Base-by-base conservation (phyloP, 306 rosid genomes). In the Leucaena leucocephala region DNA sequence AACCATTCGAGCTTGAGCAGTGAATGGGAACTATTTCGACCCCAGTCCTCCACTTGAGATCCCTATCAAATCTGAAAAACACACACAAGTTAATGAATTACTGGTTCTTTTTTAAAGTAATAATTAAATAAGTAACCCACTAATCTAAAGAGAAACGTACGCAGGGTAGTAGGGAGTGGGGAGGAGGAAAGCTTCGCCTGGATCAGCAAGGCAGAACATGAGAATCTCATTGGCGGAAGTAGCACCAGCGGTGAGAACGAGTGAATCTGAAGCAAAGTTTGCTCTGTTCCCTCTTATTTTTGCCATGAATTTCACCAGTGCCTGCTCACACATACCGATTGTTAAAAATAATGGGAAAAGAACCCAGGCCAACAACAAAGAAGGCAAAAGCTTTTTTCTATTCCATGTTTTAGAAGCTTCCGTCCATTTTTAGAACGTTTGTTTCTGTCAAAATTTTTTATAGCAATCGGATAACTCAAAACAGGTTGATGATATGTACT, bases 81-180 rank as follows among this genome's bases (percentile, higher is more conserved):
- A 27, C 35, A 22, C 12, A 39, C 2, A 22, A 14, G 44, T 58
- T 3, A 19, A 19, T 11, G 4, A 15, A 62, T 62, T 34, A 3
- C 2, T 16, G 70, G 46, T 38, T 14, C 27, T 27, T 0, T 57
- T 58, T 22, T 22, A 0, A 9, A 58, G 36, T 22, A 9, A 10
- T 58, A 9, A 55, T 19, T 8, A 55, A 27, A 22, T 10, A 4
- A 59, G 5, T 15, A 3, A 54, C 3, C 9, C 59, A 59, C 4
- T 59, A 4, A 12, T 59, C 16, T 4, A 2, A 59, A 59, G 2
- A 58, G 8, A 10, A 77, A 21, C 8, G 34, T 85, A 91, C 97
- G 97, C 98, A 4, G 97, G 98, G 66, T 94, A 94, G 83, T 94
- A 94, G 0, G 98, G 98, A 21, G 89, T 86, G 55, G 98, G 98